These are phyloP conservation scores for Penicillium macrosclerotiorum DNA, from an alignment of 495 filamentous ascomycete species.

Conservation along the genomic window DNA sequence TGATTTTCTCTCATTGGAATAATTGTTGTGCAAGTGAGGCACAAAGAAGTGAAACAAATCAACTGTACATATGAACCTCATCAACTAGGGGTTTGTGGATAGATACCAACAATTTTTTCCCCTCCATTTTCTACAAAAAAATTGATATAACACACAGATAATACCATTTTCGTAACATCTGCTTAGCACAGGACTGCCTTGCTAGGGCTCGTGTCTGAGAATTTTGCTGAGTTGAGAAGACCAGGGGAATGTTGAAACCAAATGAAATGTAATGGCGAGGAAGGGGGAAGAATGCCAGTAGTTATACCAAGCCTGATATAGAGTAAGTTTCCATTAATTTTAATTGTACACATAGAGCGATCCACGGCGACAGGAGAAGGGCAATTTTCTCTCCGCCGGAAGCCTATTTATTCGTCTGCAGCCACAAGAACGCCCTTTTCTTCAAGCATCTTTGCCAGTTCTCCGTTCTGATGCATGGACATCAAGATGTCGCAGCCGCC, in stretches of 20 bases:
- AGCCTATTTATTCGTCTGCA: slow-evolving; percentile 42
- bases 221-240: too few species aligned
- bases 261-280: too few species aligned
- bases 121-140: too few species aligned
- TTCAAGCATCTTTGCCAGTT: slow-evolving; percentile 85
- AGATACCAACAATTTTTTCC: slow-evolving; percentile 3
- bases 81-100: slow-evolving; percentile 13
- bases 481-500: slow-evolving; percentile 97
- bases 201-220: too few species aligned
- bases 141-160: too few species aligned
- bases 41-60: not conserved
- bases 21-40: not conserved
- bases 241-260: too few species aligned
- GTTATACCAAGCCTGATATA: too few species aligned
- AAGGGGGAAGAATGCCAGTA: too few species aligned
- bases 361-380: not conserved
- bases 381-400: too few species aligned
- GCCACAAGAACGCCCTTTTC: slow-evolving; percentile 79
- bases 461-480: slow-evolving; percentile 96
- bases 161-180: too few species aligned
- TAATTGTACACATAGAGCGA: slow-evolving; percentile 21
- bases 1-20: not conserved
- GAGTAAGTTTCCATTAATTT: too few species aligned
- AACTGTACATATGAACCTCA: slow-evolving; percentile 20
- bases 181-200: too few species aligned